Evolutionary conservation across 306 rosid genomes (phyloP), one percentile per base, ranked within the genome.

Genomic region (Malus sylvestris): DNA sequence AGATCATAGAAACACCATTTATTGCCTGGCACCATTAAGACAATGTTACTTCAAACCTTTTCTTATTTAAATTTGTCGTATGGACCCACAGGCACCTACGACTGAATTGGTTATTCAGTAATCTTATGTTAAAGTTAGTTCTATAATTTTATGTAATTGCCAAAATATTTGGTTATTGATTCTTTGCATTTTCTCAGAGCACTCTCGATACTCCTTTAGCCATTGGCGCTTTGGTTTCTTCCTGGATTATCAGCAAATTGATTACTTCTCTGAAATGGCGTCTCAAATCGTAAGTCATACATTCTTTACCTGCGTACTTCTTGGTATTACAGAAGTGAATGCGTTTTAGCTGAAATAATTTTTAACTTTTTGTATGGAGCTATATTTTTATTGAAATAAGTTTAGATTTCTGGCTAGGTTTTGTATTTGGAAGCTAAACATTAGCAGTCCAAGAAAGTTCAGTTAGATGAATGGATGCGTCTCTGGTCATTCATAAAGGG

Each of bases 171-270:
- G 73, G 55, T 35, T 40, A 45, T 30, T 73, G 76, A 46, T 72
- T 80, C 66, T 59, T 82, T 71, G 14, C 53, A 55, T 60, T 23
- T 72, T 58, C 33, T 33, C 7, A 33, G 93, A 86, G 97, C 88
- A 86, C 91, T 67, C 81, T 86, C 22, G 97, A 93, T 81, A 78
- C 86, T 73, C 88, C 83, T 83, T 87, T 93, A 58, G 92, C 90
- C 73, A 45, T 93, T 22, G 91, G 82, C 45, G 87, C 87, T 16
- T 75, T 86, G 89, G 75, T 83, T 76, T 80, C 78, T 52, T 88
- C 86, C 75, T 90, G 82, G 78, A 82, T 80, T 70, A 59, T 70
- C 69, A 83, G 89, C 89, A 78, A 79, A 27, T 74, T 89, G 64
- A 59, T 79, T 78, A 85, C 83, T 60, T 87, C 71, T 27, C 52